A percentile compares a stretch with the other conserved stretches of the same genome.
phyloP scores from a whole-genome alignment of 306 rosid species.

The Dryas alaskensis region DNA sequence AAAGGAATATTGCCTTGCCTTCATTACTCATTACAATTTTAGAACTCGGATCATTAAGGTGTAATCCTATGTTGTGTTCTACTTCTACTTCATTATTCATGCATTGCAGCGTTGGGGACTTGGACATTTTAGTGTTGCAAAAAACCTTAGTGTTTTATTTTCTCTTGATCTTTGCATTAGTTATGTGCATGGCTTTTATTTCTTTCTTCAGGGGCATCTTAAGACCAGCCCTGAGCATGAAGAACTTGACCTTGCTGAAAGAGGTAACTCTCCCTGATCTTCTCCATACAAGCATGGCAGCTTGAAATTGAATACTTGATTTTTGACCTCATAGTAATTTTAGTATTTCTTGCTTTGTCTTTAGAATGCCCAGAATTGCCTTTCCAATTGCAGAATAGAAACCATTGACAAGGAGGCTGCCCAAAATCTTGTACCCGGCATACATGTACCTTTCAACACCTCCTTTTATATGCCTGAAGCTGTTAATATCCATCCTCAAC shows the following conservation, averaged over 20 bases:
- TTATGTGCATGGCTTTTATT: conserved; percentile 10
- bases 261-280: conserved; percentile 50
- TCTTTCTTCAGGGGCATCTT: conserved; percentile 83
- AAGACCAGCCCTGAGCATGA: conserved; percentile 71
- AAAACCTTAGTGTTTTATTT: background rate
- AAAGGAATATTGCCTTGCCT: too few relatives aligned
- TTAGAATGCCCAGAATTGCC: conserved; percentile 75
- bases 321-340: conserved; percentile 16
- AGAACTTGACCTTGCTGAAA: conserved; percentile 56
- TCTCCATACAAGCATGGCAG: conserved; percentile 13
- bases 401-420: conserved; percentile 48
- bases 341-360: conserved; percentile 25
- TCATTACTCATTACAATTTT: too few relatives aligned
- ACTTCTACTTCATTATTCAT: too few relatives aligned
- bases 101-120: background rate
- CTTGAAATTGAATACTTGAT: conserved; percentile 12
- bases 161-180: background rate
- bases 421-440: conserved; percentile 57
- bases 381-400: conserved; percentile 75
- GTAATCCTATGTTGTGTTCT: too few relatives aligned
- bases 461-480: conserved; percentile 93
- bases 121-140: background rate
- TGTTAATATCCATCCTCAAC: conserved; percentile 59
- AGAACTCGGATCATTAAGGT: too few relatives aligned
- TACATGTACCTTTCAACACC: conserved; percentile 47